phyloP scores from a whole-genome alignment of 495 filamentous ascomycete species.

The Rusavskia elegans region DNA sequence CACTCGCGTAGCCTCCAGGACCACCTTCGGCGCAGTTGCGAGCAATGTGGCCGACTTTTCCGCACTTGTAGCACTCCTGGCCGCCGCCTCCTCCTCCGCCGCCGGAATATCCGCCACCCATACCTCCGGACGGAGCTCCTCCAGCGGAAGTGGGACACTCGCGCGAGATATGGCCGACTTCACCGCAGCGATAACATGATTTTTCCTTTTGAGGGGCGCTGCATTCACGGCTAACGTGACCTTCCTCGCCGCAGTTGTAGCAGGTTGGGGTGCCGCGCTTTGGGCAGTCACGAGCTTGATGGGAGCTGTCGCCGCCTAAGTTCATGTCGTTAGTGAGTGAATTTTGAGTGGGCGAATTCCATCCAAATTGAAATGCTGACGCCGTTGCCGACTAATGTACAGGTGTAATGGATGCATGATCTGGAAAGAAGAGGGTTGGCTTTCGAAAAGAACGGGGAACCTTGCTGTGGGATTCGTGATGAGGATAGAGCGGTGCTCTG shows the following conservation, averaged over 20 bases:
- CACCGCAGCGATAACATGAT: conserved; percentile 87
- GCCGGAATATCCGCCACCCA: conserved; percentile 22
- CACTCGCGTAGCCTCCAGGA: conserved; percentile 29
- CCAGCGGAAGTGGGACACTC: conserved; percentile 56
- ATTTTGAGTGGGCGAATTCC: background rate
- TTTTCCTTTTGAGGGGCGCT: conserved; percentile 81
- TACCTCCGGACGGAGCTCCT: conserved; percentile 25
- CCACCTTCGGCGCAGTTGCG: conserved; percentile 75
- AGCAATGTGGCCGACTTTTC: conserved; percentile 91
- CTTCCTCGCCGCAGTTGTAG: conserved; percentile 74
- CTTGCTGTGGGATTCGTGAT: too few relatives aligned
- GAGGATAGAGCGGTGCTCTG: too few relatives aligned
- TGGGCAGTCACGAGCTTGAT: conserved; percentile 90
- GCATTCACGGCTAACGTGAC: conserved; percentile 94
- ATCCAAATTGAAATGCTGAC: too few relatives aligned
- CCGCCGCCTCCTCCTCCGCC: conserved; percentile 27
- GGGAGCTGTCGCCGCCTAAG: conserved; percentile 57
- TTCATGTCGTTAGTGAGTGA: too few relatives aligned
- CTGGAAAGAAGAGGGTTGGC: too few relatives aligned
- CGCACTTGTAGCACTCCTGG: conserved; percentile 98
- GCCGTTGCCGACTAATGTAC: too few relatives aligned
- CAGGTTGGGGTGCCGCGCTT: conserved; percentile 86
- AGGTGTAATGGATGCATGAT: too few relatives aligned
- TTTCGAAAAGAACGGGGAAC: too few relatives aligned
- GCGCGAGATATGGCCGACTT: conserved; percentile 80